phyloP scores from a whole-genome alignment of 768 basidiomycete species.

The Boletellus emodensis region DNA sequence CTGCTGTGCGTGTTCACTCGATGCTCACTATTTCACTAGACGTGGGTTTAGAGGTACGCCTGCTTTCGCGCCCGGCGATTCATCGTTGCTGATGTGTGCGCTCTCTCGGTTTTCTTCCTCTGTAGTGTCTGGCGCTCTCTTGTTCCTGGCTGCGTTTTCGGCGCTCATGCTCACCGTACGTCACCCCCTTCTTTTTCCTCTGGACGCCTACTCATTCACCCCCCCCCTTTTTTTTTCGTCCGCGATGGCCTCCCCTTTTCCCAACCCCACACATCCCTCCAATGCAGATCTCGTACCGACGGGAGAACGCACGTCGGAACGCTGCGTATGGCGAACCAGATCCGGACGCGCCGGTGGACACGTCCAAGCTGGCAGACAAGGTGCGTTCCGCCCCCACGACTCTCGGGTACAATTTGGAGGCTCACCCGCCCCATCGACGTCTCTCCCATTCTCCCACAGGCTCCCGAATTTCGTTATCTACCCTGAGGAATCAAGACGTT shows the following conservation, averaged over 20 bases:
- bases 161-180: conserved; percentile 22
- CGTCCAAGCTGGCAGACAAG: conserved; percentile 61
- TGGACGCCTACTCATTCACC: too few relatives aligned
- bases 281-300: conserved; percentile 54
- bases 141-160: conserved; percentile 21
- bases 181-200: background rate
- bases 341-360: conserved; percentile 51
- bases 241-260: too few relatives aligned
- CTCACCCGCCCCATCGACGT: background rate
- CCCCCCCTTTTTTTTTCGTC: background rate
- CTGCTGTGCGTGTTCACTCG: background rate
- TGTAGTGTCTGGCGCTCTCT: conserved; percentile 18
- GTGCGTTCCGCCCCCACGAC: conserved; percentile 26
- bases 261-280: too few relatives aligned
- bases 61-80: background rate
- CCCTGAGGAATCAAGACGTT: conserved; percentile 10
- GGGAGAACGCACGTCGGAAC: conserved; percentile 58
- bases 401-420: too few relatives aligned
- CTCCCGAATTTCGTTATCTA: conserved; percentile 59
- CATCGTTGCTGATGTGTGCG: too few relatives aligned
- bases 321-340: conserved; percentile 47
- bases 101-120: too few relatives aligned
- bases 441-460: conserved; percentile 26
- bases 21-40: background rate
- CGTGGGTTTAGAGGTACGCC: conserved; percentile 4